phyloP scores from a whole-genome alignment of 495 filamentous ascomycete species.

The Aspergillus mulundensis region DNA sequence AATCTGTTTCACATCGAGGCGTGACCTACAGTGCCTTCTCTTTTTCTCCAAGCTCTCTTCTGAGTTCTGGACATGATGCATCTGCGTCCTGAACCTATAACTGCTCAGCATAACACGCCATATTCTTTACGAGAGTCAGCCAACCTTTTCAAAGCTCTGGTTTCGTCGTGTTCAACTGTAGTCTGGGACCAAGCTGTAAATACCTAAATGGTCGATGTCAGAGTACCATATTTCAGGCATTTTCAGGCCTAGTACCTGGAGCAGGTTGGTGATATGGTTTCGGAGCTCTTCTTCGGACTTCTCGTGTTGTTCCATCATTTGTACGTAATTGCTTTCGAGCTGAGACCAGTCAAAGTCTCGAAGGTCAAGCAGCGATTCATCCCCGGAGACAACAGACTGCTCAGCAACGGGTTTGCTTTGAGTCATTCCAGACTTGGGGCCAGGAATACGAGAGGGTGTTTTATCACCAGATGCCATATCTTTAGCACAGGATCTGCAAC shows the following conservation, averaged over 20 bases:
- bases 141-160: constrained; percentile 64
- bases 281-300: constrained; percentile 57
- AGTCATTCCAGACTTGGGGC: background rate
- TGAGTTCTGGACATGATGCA: constrained; percentile 65
- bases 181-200: constrained; percentile 69
- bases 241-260: constrained; percentile 46
- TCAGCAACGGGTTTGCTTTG: background rate
- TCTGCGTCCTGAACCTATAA: constrained; percentile 67
- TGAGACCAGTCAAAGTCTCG: constrained; percentile 61
- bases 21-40: constrained; percentile 64
- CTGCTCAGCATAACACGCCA: background rate
- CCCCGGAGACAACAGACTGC: background rate
- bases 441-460: background rate
- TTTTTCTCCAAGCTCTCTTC: constrained; percentile 66
- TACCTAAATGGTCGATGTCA: constrained; percentile 40
- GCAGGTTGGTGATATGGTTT: constrained; percentile 57
- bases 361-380: constrained; percentile 14
- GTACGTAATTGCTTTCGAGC: constrained; percentile 58
- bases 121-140: background rate
- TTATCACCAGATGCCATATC: constrained; percentile 1
- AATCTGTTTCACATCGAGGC: background rate
- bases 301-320: constrained; percentile 56
- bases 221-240: background rate
- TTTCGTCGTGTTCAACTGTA: constrained; percentile 62
- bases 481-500: background rate